Evolutionary conservation across 2,329 filamentous ascomycete genomes (phyloP).

Genomic region (Stachybotrys echinatus): DNA sequence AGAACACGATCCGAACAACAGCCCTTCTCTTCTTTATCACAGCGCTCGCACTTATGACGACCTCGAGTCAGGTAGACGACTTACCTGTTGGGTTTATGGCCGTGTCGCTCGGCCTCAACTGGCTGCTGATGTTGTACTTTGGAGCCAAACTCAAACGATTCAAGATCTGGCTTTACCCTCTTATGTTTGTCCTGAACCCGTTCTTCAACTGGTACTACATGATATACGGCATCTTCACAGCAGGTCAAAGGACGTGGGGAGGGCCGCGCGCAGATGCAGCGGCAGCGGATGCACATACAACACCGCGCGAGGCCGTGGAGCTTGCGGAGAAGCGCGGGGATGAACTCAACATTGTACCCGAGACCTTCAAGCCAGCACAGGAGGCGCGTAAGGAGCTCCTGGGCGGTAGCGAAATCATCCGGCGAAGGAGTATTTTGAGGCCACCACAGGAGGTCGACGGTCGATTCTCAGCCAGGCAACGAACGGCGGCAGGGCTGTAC

Average conservation of each 20-base stretch:
- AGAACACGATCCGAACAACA: constrained; percentile 94
- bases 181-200: constrained; percentile 94
- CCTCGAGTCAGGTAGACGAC: constrained; percentile 69
- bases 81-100: constrained; percentile 91
- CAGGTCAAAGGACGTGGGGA: constrained; percentile 91
- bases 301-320: constrained; percentile 78
- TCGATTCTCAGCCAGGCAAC: constrained; percentile 68
- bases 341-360: constrained; percentile 83
- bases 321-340: constrained; percentile 74
- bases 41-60: constrained; percentile 79
- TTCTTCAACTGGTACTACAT: constrained; percentile 99
- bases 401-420: constrained; percentile 33
- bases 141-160: constrained; percentile 79
- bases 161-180: constrained; percentile 90
- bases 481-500: constrained; percentile 64
- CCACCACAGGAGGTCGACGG: constrained; percentile 73
- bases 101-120: constrained; percentile 88
- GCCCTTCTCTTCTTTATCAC: constrained; percentile 93
- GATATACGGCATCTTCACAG: constrained; percentile 94
- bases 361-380: constrained; percentile 67
- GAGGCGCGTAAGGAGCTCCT: constrained; percentile 37
- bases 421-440: constrained; percentile 55
- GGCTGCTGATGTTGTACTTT: constrained; percentile 94
- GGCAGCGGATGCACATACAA: constrained; percentile 68
- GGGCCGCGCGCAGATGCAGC: constrained; percentile 88